These are phyloP conservation scores for Neurospora sp. DNA, from an alignment of 495 filamentous ascomycete species.

Conservation along the genomic window DNA sequence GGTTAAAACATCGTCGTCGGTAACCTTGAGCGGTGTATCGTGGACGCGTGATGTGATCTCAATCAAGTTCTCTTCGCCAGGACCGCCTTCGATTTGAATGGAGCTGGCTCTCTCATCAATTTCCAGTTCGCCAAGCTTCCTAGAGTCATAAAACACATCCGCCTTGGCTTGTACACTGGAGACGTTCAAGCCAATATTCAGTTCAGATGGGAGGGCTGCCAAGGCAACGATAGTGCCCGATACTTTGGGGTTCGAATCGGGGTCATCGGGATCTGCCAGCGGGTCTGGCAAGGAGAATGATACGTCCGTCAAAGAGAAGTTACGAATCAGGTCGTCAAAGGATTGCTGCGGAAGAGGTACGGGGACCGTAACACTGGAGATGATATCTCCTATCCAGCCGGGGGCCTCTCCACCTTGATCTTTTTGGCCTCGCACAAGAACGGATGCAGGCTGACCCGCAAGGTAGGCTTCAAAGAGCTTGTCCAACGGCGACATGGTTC, in stretches of 20 bases:
- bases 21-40: conserved; percentile 72
- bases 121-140: conserved; percentile 68
- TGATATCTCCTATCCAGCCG: conserved; percentile 67
- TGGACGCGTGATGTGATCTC: conserved; percentile 63
- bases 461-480: conserved; percentile 73
- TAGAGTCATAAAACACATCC: conserved; percentile 63
- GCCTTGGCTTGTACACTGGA: conserved; percentile 61
- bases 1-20: conserved; percentile 61
- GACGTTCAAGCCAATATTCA: conserved; percentile 75
- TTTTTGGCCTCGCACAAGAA: conserved; percentile 71
- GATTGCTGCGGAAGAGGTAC: conserved; percentile 71
- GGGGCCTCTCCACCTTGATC: conserved; percentile 56
- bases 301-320: conserved; percentile 75
- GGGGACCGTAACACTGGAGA: conserved; percentile 74
- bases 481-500: conserved; percentile 73
- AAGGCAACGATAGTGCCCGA: conserved; percentile 72
- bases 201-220: conserved; percentile 66
- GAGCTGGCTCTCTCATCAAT: conserved; percentile 65
- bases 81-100: conserved; percentile 46
- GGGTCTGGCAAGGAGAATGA: conserved; percentile 75
- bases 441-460: conserved; percentile 60
- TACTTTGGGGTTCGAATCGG: conserved; percentile 62
- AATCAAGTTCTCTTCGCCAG: conserved; percentile 46
- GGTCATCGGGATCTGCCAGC: conserved; percentile 63
- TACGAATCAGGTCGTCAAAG: conserved; percentile 71